A percentile compares a stretch with the other conserved stretches of the same genome.
phyloP scores from a whole-genome alignment of 2,329 filamentous ascomycete species.

The Epichloe uncinata region DNA sequence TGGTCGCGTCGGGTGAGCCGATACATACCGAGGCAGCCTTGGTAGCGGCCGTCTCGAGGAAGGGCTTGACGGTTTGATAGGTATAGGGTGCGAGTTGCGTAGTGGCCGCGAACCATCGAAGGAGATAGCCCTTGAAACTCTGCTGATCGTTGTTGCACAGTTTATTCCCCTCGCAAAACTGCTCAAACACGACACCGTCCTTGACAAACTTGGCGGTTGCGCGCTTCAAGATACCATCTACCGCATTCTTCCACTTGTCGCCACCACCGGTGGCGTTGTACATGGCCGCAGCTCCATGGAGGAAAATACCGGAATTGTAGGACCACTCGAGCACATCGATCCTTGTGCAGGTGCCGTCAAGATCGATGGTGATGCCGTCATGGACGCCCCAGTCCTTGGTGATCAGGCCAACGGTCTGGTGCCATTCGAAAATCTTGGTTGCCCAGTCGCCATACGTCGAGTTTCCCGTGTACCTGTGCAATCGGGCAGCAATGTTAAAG shows the following conservation, averaged over 20 bases:
- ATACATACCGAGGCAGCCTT: conserved; percentile 40
- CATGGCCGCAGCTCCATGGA: conserved; percentile 49
- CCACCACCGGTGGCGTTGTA: conserved; percentile 42
- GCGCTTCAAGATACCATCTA: conserved; percentile 43
- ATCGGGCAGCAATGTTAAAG: conserved; percentile 55
- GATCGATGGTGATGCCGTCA: conserved; percentile 30
- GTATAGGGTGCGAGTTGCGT: conserved; percentile 42
- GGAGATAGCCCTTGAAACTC: conserved; percentile 63
- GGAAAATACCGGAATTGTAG: conserved; percentile 55
- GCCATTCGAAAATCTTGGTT: conserved; percentile 55
- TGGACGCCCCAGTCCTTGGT: conserved; percentile 39
- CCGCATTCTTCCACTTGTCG: conserved; percentile 41
- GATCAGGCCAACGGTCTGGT: conserved; percentile 41
- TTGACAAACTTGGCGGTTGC: conserved; percentile 40
- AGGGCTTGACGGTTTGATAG: conserved; percentile 32
- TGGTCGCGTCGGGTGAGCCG: conserved; percentile 25
- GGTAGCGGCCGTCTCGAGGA: conserved; percentile 36
- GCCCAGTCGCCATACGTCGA: conserved; percentile 68
- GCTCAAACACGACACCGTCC: conserved; percentile 45
- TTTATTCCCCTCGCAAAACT: conserved; percentile 47
- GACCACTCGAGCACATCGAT: conserved; percentile 51
- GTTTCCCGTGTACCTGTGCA: conserved; percentile 69
- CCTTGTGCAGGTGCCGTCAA: conserved; percentile 31
- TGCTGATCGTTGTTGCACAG: conserved; percentile 59
- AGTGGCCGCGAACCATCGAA: conserved; percentile 50